Evolutionary conservation across 352 stramenopile species (phyloP), one percentile per base, ranked within the genome.

Genomic region (Globisporangium spinosum): DNA sequence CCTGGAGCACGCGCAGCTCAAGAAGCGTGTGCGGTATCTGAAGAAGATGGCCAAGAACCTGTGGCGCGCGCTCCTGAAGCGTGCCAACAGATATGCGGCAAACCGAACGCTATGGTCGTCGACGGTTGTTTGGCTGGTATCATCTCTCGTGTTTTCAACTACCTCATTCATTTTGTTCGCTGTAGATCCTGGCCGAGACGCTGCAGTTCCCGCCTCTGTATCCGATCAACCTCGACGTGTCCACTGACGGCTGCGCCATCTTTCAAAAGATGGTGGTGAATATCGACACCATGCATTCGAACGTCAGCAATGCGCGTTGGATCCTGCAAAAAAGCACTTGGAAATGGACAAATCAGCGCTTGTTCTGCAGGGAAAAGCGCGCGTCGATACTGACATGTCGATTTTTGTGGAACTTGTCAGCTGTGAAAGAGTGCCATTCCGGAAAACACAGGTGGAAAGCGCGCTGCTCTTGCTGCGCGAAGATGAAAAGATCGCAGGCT

Each of bases 11-110:
- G 22, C 35, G 58, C n/a, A 49, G 3, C 35, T 63, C n/a, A 22
- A 29, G n/a, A 12, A 54, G 34, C 22, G 35, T 22, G 58, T 54
- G 13, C 58, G 34, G 22, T 23, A 54, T 22, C 22, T 54, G 12
- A 63, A 63, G 58, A 63, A 35, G 35, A 12, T 63, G 10, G 2
- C 23, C 34, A 63, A 54, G 58, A 49, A n/a, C 12, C 27, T 63
- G 12, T 9, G 20, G 58, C 35, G 51, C 23, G 51, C 23, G 3
- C 51, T 57, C 12, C 8, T 20, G 9, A 57, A 57, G 51, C 51
- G 51, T 15, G 7, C 22, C 51, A 20, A 17, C 51, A 57, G 22
- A 15, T 34, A 57, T 25, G 23, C 12, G 23, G 22, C 35, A 57
- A 29, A 2, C 27, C 27, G 27, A 29, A 4, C 27, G 27, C 5